Evolutionary conservation across 2,329 filamentous ascomycete genomes (phyloP).

Genomic region (Fusarium nurragi): DNA sequence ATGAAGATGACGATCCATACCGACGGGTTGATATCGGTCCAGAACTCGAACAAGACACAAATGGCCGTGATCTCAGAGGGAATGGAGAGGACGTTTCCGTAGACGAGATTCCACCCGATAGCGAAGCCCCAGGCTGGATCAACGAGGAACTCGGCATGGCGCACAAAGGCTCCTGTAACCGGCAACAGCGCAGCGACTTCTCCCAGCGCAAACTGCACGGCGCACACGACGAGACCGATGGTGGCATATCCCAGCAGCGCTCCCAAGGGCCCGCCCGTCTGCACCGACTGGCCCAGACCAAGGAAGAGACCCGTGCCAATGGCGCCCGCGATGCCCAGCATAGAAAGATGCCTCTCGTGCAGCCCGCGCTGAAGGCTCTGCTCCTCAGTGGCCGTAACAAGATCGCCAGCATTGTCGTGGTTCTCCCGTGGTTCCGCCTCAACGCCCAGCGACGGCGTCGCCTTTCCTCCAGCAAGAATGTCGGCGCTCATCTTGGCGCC

Average conservation of each 20-base stretch:
- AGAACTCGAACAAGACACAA: slow-evolving; percentile 52
- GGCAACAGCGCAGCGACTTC: slow-evolving; percentile 60
- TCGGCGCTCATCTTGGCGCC: slow-evolving; percentile 22
- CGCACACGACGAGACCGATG: slow-evolving; percentile 58
- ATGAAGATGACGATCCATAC: slow-evolving; percentile 43
- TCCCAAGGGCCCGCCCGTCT: slow-evolving; percentile 50
- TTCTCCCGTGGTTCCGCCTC: background rate
- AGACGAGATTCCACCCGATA: slow-evolving; percentile 61
- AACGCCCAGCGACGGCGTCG: slow-evolving; percentile 6
- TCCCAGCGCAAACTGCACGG: slow-evolving; percentile 60
- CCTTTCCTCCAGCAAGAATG: slow-evolving; percentile 18
- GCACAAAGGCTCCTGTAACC: slow-evolving; percentile 59
- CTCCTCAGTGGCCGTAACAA: slow-evolving; percentile 40
- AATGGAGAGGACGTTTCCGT: slow-evolving; percentile 61
- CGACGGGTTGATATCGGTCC: slow-evolving; percentile 47
- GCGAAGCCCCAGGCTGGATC: slow-evolving; percentile 66
- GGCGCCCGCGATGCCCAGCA: slow-evolving; percentile 63
- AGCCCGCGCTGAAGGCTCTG: slow-evolving; percentile 40
- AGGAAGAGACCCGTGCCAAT: slow-evolving; percentile 55
- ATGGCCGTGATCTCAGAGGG: slow-evolving; percentile 62
- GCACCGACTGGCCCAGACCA: slow-evolving; percentile 55
- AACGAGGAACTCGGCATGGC: slow-evolving; percentile 60
- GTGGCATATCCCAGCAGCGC: slow-evolving; percentile 58
- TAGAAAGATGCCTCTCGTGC: slow-evolving; percentile 54
- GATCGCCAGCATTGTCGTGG: slow-evolving; percentile 22